Evolutionary conservation across 139 green algal species (phyloP).

Genomic region (Asterochloris sp.): DNA sequence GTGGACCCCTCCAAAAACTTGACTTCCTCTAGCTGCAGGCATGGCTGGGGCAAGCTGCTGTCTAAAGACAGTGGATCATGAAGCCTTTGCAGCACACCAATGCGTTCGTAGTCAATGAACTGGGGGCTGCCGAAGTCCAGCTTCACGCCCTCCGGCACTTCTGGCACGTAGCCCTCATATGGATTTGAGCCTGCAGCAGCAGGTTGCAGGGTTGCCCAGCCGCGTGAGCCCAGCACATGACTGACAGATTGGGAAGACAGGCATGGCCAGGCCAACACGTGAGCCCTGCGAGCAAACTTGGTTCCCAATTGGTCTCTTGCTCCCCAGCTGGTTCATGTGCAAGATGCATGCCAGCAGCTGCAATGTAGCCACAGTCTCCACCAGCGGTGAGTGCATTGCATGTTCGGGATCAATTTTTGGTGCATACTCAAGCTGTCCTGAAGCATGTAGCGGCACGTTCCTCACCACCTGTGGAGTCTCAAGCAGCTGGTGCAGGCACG

Average conservation of each 20-base stretch:
- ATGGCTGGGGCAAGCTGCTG: too few relatives aligned
- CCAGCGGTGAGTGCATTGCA: too few relatives aligned
- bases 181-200: slow-evolving; percentile 77
- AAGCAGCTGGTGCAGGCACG: background rate
- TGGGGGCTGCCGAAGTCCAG: slow-evolving; percentile 72
- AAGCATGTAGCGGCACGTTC: background rate
- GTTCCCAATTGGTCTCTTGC: too few relatives aligned
- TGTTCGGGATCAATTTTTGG: background rate
- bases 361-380: too few relatives aligned
- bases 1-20: too few relatives aligned
- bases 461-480: background rate
- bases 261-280: too few relatives aligned
- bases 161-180: slow-evolving; percentile 88
- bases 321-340: too few relatives aligned
- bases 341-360: too few relatives aligned
- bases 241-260: too few relatives aligned
- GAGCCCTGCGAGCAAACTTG: too few relatives aligned
- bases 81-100: slow-evolving; percentile 1
- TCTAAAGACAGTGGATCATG: background rate
- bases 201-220: background rate
- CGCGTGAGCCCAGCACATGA: too few relatives aligned
- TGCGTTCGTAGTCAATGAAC: slow-evolving; percentile 66
- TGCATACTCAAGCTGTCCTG: background rate
- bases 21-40: too few relatives aligned
- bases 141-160: slow-evolving; percentile 75